Conservation (phyloP, 768 basidiomycete species). For the Boletus vermiculosoides region DNA sequence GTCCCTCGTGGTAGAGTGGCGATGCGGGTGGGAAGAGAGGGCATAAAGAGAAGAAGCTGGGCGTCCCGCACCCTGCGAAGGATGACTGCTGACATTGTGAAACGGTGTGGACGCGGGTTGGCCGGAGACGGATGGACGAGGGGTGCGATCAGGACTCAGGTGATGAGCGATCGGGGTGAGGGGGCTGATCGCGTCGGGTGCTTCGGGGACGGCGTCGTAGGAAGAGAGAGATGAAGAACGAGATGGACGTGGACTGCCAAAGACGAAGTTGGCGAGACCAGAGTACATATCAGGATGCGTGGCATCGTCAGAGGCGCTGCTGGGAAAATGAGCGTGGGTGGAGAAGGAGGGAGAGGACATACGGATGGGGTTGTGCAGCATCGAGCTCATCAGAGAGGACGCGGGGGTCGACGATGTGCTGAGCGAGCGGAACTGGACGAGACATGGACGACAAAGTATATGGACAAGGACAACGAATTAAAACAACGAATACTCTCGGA, state of each 20-base stretch:
- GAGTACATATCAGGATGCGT: slow-evolving; percentile 34
- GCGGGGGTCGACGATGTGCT: slow-evolving; percentile 31
- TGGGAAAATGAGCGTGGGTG: neutral
- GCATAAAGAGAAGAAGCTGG: slow-evolving; percentile 19
- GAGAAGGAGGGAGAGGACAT: neutral
- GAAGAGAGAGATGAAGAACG: slow-evolving; percentile 17
- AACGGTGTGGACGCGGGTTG: slow-evolving; percentile 3
- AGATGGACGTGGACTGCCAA: slow-evolving; percentile 34
- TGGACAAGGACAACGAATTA: slow-evolving; percentile 7
- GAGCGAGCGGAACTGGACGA: slow-evolving; percentile 16
- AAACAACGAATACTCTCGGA: neutral
- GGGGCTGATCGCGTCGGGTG: slow-evolving; percentile 36
- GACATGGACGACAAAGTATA: slow-evolving; percentile 24
- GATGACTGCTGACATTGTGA: slow-evolving; percentile 33
- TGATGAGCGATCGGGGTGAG: slow-evolving; percentile 31
- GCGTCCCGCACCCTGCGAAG: slow-evolving; percentile 30
- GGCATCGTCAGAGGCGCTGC: neutral
- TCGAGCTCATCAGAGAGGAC: slow-evolving; percentile 28
- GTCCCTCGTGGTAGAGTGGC: slow-evolving; percentile 12
- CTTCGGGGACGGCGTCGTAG: slow-evolving; percentile 13
- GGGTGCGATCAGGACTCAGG: slow-evolving; percentile 41
- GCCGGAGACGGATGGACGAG: slow-evolving; percentile 42
- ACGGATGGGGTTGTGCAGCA: neutral
- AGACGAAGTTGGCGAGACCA: slow-evolving; percentile 41
- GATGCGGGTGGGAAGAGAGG: slow-evolving; percentile 17